Evolutionary conservation across 2,329 filamentous ascomycete genomes (phyloP).

Genomic region (Fusarium duplospermum): DNA sequence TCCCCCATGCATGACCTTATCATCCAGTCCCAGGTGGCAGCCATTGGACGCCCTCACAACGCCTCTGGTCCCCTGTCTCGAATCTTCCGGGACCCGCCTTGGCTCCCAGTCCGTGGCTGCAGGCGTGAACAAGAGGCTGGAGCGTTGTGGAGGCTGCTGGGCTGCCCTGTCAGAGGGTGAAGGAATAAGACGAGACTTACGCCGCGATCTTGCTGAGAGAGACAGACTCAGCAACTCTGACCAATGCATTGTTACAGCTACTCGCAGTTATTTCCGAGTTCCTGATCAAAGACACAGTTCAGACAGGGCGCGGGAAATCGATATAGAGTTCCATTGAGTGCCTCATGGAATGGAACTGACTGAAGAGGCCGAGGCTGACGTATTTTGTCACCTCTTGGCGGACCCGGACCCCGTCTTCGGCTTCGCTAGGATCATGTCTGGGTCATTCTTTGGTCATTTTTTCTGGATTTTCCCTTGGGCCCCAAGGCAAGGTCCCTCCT

Average conservation of each 20-base stretch:
- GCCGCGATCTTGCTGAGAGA: neutral
- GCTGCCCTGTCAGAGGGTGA: slow-evolving; percentile 16
- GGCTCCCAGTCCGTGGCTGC: slow-evolving; percentile 4
- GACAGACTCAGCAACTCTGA: neutral
- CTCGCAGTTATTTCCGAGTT: neutral
- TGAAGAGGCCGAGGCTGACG: slow-evolving; percentile 19
- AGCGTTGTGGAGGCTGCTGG: slow-evolving; percentile 20
- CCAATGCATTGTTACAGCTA: slow-evolving; percentile 8
- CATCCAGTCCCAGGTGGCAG: slow-evolving; percentile 28
- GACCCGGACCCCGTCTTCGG: slow-evolving; percentile 13
- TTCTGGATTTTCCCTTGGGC: slow-evolving; percentile 1
- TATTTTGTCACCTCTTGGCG: slow-evolving; percentile 29
- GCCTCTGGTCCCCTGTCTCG: slow-evolving; percentile 17
- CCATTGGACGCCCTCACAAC: slow-evolving; percentile 24
- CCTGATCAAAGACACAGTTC: neutral
- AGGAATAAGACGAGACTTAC: slow-evolving; percentile 17
- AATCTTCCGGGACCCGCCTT: slow-evolving; percentile 18
- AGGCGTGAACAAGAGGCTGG: slow-evolving; percentile 13
- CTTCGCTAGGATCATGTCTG: slow-evolving; percentile 16
- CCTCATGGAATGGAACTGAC: neutral
- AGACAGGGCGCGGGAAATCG: neutral
- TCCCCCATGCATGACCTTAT: slow-evolving; percentile 46
- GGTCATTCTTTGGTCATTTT: slow-evolving; percentile 32
- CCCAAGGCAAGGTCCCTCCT: neutral
- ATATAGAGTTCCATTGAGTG: neutral